These are phyloP conservation scores for Kokia cookei DNA, from an alignment of 441 rosid species.

Conservation along the genomic window DNA sequence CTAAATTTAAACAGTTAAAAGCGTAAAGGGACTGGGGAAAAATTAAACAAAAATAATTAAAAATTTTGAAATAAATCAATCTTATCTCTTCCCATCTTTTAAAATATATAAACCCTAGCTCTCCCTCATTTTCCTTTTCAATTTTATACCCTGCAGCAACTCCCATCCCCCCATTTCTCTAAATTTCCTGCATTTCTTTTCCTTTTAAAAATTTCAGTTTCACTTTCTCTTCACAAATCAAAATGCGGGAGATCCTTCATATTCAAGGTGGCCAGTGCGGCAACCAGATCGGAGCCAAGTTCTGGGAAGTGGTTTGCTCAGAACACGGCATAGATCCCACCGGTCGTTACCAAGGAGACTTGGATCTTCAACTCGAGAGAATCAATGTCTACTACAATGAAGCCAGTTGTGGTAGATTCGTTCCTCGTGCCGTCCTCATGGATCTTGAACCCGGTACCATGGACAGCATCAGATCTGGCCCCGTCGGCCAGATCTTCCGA, in stretches of 20 bases:
- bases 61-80: too few relatives aligned
- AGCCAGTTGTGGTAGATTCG: constrained; percentile 37
- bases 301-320: constrained; percentile 35
- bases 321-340: constrained; percentile 39
- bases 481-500: constrained; percentile 47
- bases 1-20: too few relatives aligned
- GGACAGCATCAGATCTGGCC: constrained; percentile 49
- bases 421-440: constrained; percentile 47
- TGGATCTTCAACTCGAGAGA: constrained; percentile 37
- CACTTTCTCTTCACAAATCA: too few relatives aligned
- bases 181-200: background rate
- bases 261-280: constrained; percentile 47
- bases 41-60: too few relatives aligned
- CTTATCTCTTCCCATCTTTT: too few relatives aligned
- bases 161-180: background rate
- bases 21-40: too few relatives aligned
- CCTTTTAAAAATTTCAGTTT: background rate
- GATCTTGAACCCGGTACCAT: constrained; percentile 64
- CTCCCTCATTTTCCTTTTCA: too few relatives aligned
- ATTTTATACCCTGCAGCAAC: too few relatives aligned
- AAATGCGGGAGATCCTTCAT: constrained; percentile 45
- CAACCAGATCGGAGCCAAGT: constrained; percentile 46
- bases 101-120: too few relatives aligned
- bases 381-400: constrained; percentile 40
- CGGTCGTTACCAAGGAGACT: constrained; percentile 30